Percentiles rank a stretch among this genome's conserved stretches.
Conservation (phyloP, 1,139 yeast species). For the Yarrowia galli region DNA sequence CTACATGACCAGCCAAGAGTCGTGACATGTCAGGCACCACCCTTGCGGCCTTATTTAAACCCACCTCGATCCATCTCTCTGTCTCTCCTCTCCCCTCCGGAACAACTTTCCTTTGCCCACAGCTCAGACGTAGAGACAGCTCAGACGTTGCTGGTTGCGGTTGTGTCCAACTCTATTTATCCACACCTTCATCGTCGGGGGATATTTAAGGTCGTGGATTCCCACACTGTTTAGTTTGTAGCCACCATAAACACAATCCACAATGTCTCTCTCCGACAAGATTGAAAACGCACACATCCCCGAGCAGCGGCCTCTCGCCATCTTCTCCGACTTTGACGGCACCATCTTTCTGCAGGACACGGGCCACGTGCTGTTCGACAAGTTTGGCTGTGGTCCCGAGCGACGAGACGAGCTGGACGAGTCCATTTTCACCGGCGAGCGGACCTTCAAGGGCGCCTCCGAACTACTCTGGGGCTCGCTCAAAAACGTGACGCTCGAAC, state of each 20-base stretch:
- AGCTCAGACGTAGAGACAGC: constrained; percentile 2
- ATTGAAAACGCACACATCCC: constrained; percentile 38
- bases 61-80: too few relatives aligned
- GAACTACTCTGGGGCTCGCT: constrained; percentile 57
- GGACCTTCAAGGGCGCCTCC: constrained; percentile 54
- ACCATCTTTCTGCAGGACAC: constrained; percentile 57
- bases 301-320: constrained; percentile 39
- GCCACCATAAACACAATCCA: not conserved
- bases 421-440: constrained; percentile 51
- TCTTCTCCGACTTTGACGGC: constrained; percentile 54
- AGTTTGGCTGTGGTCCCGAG: constrained; percentile 55
- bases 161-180: constrained; percentile 5
- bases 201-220: constrained; percentile 4
- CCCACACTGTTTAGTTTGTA: not conserved
- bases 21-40: not conserved
- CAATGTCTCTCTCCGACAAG: constrained; percentile 20
- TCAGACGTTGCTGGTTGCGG: constrained; percentile 29
- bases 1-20: not conserved
- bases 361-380: constrained; percentile 56
- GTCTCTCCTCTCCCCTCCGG: not conserved
- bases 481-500: constrained; percentile 54
- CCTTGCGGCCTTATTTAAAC: not conserved
- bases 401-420: constrained; percentile 52
- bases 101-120: not conserved
- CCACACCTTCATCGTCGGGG: constrained; percentile 16